These are phyloP conservation scores for Zygosaccharomyces bisporus DNA, from an alignment of 805 yeast species.

Conservation along the genomic window DNA sequence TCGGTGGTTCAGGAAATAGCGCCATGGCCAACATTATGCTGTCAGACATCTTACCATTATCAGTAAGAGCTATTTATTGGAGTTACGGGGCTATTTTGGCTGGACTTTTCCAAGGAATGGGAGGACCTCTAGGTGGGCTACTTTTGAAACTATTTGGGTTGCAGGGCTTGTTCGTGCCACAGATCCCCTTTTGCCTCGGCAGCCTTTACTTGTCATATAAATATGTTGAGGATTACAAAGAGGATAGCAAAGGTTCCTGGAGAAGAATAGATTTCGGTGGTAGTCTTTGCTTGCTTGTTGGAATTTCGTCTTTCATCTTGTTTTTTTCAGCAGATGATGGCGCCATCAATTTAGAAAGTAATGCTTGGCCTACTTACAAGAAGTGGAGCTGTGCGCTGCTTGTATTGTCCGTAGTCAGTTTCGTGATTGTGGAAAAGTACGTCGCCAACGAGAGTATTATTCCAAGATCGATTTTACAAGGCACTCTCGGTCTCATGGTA, in stretches of 20 bases:
- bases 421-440: slow-evolving; percentile 37
- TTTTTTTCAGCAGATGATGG: slow-evolving; percentile 32
- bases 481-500: slow-evolving; percentile 39
- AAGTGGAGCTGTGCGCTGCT: slow-evolving; percentile 10
- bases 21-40: slow-evolving; percentile 50
- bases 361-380: slow-evolving; percentile 11
- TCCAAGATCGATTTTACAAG: slow-evolving; percentile 40
- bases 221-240: slow-evolving; percentile 37
- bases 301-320: slow-evolving; percentile 37
- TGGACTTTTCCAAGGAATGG: slow-evolving; percentile 41
- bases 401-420: slow-evolving; percentile 21
- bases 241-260: slow-evolving; percentile 33
- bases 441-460: slow-evolving; percentile 40
- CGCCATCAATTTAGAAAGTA: neutral
- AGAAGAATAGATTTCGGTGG: slow-evolving; percentile 42
- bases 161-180: slow-evolving; percentile 44
- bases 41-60: slow-evolving; percentile 52
- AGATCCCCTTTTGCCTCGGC: slow-evolving; percentile 38
- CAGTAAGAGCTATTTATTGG: slow-evolving; percentile 51
- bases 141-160: slow-evolving; percentile 41
- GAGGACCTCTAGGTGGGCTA: slow-evolving; percentile 44
- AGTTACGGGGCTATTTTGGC: slow-evolving; percentile 45
- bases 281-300: slow-evolving; percentile 35
- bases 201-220: slow-evolving; percentile 27
- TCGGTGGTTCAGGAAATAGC: slow-evolving; percentile 56